Base-by-base conservation (phyloP, 2,329 filamentous ascomycete genomes). In the Bipolaris sorokiniana region DNA sequence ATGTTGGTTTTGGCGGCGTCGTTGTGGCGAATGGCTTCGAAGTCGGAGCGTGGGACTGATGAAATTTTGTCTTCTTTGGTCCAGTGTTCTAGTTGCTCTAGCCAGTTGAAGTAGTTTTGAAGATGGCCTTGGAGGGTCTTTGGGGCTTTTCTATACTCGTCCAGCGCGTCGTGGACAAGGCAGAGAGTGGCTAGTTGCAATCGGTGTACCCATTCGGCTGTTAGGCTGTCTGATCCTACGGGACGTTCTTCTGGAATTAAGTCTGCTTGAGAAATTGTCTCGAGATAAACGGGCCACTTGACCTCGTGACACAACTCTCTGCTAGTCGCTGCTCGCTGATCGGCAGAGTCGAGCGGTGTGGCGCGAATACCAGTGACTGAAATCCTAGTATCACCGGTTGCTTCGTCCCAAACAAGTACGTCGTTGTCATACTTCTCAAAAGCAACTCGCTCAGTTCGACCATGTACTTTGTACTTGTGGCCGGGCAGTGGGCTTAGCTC, bases 381-480 rank as follows among this genome's bases (percentile, higher is more conserved):
- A 3, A 48, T 48, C 20, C 46, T 48, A 3, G 46, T 34, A 15
- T 40, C 34, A 3, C 46, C 46, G 16, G 46, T 48, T 3, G 9
- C 20, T 5, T 48, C 46, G 9, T 48, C 46, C 46, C 46, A 48
- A 1, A 48, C 46, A 7, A 48, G 22, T 9, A 48, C 46, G 15
- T 48, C 46, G 7, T 48, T 48, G n/a, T 48, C 46, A 22, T 48
- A 48, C 15, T 48, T 48, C 11, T 48, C 46, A 9, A 48, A 48
- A 48, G 46, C 46, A 13, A 48, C 46, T 38, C 34, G 46, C 46
- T 48, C 34, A 28, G 46, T 48, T 7, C 46, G 46, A 7, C 46
- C 46, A 38, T 48, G 46, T 3, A 48, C 46, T 11, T 15, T 48
- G 46, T 48, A 48, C 18, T 37, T 48, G 20, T 48, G 46, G 3